These are phyloP conservation scores for Phytophthora megakarya DNA, from an alignment of 352 stramenopile species.

Conservation along the genomic window DNA sequence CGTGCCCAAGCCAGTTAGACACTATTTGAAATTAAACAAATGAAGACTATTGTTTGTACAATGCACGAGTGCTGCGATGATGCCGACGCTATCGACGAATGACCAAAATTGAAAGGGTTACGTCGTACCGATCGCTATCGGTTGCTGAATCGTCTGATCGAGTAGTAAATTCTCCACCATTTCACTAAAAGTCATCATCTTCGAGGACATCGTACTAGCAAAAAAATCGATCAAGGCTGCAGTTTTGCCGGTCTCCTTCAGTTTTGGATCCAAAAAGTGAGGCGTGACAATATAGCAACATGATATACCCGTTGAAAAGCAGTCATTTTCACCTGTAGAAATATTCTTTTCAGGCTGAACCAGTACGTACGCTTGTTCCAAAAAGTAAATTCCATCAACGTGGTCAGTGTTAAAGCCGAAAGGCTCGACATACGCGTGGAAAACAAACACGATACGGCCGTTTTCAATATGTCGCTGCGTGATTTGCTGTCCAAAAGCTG, in stretches of 20 bases:
- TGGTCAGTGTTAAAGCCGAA: conserved; percentile 50
- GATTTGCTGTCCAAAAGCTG: conserved; percentile 55
- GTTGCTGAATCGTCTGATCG: conserved; percentile 19
- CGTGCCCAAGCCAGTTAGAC: conserved; percentile 20
- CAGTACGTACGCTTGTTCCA: conserved; percentile 61
- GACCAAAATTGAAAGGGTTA: too few relatives aligned
- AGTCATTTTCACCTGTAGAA: conserved; percentile 1
- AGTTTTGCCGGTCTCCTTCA: conserved; percentile 31
- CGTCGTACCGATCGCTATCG: not conserved
- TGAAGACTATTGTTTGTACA: conserved; percentile 21
- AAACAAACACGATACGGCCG: conserved; percentile 60
- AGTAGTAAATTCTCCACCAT: conserved; percentile 51
- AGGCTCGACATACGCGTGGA: conserved; percentile 51
- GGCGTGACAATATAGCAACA: conserved; percentile 54
- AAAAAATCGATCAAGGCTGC: conserved; percentile 44
- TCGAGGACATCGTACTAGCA: conserved; percentile 32
- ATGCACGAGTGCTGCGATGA: too few relatives aligned
- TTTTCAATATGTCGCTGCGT: conserved; percentile 53
- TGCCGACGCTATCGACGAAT: too few relatives aligned
- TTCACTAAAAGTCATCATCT: conserved; percentile 39
- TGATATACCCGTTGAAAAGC: conserved; percentile 44
- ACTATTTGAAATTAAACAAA: conserved; percentile 21
- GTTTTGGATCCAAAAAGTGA: conserved; percentile 37
- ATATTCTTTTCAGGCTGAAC: conserved; percentile 31
- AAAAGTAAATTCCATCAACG: conserved; percentile 45